Conservation (phyloP, 345 rosid genomes). For the Atalantia buxifolia region DNA sequence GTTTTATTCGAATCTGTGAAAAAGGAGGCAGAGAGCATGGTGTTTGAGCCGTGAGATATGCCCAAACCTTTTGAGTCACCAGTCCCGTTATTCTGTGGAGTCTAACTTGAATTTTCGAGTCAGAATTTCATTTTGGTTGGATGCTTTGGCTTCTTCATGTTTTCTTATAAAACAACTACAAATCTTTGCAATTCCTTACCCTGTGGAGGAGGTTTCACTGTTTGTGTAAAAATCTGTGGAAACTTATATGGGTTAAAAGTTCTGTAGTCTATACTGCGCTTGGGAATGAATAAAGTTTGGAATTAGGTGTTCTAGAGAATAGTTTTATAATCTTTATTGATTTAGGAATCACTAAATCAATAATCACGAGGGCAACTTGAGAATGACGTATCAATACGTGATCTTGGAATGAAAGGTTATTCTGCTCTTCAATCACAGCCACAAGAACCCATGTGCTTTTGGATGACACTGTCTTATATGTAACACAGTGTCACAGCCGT, state of each 20-base stretch:
- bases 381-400: no score
- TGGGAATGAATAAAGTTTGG: constrained; percentile 1
- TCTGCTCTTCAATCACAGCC: no score
- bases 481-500: no score
- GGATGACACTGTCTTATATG: no score
- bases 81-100: constrained; percentile 17
- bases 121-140: background rate
- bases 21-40: constrained; percentile 31
- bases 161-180: background rate
- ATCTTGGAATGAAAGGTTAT: no score
- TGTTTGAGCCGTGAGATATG: constrained; percentile 16
- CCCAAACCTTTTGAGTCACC: background rate
- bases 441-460: no score
- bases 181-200: background rate
- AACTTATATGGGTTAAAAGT: background rate
- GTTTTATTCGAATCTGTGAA: constrained; percentile 32
- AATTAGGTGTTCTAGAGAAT: background rate
- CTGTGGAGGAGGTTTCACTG: background rate
- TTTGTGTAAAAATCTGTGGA: background rate
- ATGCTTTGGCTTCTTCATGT: background rate
- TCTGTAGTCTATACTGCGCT: background rate
- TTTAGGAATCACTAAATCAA: background rate
- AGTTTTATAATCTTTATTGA: background rate
- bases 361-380: background rate
- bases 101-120: background rate